Evolutionary conservation across 129 eudicot species (phyloP), one percentile per base, ranked within the genome.

Genomic region (Flaveria bidentis): DNA sequence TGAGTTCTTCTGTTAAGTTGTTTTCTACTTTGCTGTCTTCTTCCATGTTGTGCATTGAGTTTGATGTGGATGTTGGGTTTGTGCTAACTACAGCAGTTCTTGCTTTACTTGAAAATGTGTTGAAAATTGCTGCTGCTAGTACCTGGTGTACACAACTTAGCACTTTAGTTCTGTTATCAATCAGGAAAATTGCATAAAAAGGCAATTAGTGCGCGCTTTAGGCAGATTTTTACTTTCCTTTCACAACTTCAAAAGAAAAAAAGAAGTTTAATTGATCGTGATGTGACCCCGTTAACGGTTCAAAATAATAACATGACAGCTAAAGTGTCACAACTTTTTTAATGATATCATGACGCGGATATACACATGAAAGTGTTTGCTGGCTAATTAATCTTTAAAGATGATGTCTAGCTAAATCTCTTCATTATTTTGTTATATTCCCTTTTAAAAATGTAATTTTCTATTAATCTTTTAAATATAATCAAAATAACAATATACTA

Each of bases 61-160:
- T 11, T 25, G 42, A n/a, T 22, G 76, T 62, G 41, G 87, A n/a
- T 45, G 80, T 47, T 71, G 52, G 74, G 73, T 78, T 87, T 33
- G 77, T 77, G 81, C 76, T 88, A 62, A 68, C 75, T 30, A 76
- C 33, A 20, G 90, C 85, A 46, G 84, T 85, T 50, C 76, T 67
- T 12, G 85, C 79, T 13, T 81, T 89, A 55, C 71, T 80, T 6
- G 85, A 61, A 61, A 47, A 77, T 36, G 69, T 85, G 80, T 82
- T 86, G 86, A 25, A 85, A 53, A 76, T 39, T 36, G 95, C 90
- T 69, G 89, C 94, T 49, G 68, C 76, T 44, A 90, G 72, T 78
- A 90, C 98, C 96, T 93, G 86, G 60, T 78, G 49, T 53, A 65
- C 53, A 28, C 44, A 67, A 55, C 9, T 76, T 62, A 65, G 2